A percentile compares a stretch with the other conserved stretches of the same genome.
Conservation (phyloP, 2,329 filamentous ascomycete genomes). For the Colletotrichum kahawae region DNA sequence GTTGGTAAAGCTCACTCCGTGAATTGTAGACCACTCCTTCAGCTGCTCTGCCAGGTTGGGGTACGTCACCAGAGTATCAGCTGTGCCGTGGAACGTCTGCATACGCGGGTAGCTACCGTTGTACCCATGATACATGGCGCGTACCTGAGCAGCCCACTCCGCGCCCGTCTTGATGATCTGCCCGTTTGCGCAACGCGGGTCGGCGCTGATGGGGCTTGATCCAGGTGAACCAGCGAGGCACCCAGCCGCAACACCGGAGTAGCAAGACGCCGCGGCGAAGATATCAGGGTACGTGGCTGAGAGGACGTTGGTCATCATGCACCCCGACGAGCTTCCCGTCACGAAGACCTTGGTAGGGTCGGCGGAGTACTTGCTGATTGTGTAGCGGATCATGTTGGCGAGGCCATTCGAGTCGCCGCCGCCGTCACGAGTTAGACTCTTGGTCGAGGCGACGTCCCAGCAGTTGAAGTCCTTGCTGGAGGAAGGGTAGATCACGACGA, state of each 20-base stretch:
- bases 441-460: constrained; percentile 54
- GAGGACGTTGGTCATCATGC: constrained; percentile 42
- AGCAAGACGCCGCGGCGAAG: constrained; percentile 36
- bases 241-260: constrained; percentile 36
- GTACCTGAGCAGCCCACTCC: constrained; percentile 48
- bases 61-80: constrained; percentile 41
- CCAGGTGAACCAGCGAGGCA: constrained; percentile 30
- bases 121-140: constrained; percentile 36
- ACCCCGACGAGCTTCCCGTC: constrained; percentile 42
- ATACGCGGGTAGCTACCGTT: constrained; percentile 34
- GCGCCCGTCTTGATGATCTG: constrained; percentile 40
- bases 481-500: constrained; percentile 42
- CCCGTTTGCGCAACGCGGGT: constrained; percentile 45
- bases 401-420: constrained; percentile 54
- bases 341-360: constrained; percentile 50
- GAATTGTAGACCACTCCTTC: constrained; percentile 26
- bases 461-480: constrained; percentile 36
- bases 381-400: constrained; percentile 55
- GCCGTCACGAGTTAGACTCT: constrained; percentile 49
- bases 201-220: constrained; percentile 27
- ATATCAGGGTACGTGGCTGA: constrained; percentile 38
- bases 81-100: constrained; percentile 35
- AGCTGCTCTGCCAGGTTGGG: constrained; percentile 23
- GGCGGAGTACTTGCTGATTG: constrained; percentile 47
- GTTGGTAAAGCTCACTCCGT: constrained; percentile 24